Evolutionary conservation across 2,329 filamentous ascomycete genomes (phyloP).

Genomic region (Exophiala phaeomuriformis): DNA sequence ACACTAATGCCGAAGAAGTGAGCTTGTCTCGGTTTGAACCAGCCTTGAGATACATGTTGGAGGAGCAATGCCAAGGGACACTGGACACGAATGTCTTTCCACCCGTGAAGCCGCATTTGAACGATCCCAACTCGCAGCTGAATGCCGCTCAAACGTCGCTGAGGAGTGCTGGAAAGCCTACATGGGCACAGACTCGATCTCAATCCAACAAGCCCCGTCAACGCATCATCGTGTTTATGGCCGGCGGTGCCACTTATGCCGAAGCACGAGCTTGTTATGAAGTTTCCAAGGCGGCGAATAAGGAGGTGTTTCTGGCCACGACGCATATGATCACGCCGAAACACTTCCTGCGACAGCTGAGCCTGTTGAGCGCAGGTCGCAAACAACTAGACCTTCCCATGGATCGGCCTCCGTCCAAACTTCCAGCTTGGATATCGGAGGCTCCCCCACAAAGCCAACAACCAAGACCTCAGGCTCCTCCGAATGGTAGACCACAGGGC

Average conservation of each 20-base stretch:
- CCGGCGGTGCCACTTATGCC: slow-evolving; percentile 88
- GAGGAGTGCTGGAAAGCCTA: slow-evolving; percentile 75
- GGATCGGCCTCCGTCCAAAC: slow-evolving; percentile 70
- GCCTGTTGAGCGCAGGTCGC: slow-evolving; percentile 68
- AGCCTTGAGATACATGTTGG: slow-evolving; percentile 72
- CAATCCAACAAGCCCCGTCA: slow-evolving; percentile 74
- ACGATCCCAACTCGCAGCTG: slow-evolving; percentile 40
- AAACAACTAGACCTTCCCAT: slow-evolving; percentile 71
- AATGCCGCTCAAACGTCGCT: slow-evolving; percentile 64
- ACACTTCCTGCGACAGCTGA: slow-evolving; percentile 74
- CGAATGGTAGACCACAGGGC: slow-evolving; percentile 15
- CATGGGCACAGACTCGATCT: slow-evolving; percentile 80
- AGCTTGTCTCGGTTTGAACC: slow-evolving; percentile 83
- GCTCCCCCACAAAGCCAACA: slow-evolving; percentile 38
- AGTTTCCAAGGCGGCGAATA: slow-evolving; percentile 60
- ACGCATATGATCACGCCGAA: slow-evolving; percentile 87
- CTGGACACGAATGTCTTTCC: slow-evolving; percentile 63
- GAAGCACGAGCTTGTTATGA: slow-evolving; percentile 88
- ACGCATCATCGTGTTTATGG: slow-evolving; percentile 87
- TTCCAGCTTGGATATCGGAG: slow-evolving; percentile 71
- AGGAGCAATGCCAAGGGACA: slow-evolving; percentile 60
- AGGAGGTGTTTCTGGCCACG: slow-evolving; percentile 81
- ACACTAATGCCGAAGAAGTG: slow-evolving; percentile 56
- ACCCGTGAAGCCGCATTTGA: slow-evolving; percentile 62
- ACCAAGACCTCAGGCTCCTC: slow-evolving; percentile 17